phyloP scores from a whole-genome alignment of 441 rosid species.

The Euphorbia corollata region DNA sequence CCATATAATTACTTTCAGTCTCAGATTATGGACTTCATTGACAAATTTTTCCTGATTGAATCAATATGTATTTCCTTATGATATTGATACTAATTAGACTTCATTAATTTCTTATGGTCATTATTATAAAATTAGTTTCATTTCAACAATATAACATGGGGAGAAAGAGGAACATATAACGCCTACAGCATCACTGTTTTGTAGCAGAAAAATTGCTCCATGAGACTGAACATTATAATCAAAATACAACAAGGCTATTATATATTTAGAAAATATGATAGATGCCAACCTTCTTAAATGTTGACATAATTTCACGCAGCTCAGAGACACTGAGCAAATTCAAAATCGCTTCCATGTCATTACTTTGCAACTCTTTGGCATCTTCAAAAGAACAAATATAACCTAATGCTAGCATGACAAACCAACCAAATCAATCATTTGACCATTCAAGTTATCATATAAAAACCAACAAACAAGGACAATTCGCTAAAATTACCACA shows the following conservation, averaged over 20 bases:
- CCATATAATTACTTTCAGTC: too few relatives aligned
- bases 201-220: too few relatives aligned
- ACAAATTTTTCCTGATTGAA: too few relatives aligned
- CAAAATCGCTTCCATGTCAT: constrained; percentile 42
- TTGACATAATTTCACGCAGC: constrained; percentile 53
- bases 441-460: constrained; percentile 1
- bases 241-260: background rate
- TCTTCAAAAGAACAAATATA: constrained; percentile 36
- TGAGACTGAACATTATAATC: background rate
- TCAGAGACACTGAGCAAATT: constrained; percentile 50
- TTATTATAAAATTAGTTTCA: background rate
- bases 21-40: too few relatives aligned
- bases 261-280: background rate
- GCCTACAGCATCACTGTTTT: background rate
- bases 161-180: background rate
- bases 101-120: background rate
- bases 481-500: constrained; percentile 52
- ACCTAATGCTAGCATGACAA: constrained; percentile 44
- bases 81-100: background rate
- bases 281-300: constrained; percentile 46
- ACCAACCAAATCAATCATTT: constrained; percentile 13
- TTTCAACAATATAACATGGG: background rate
- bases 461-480: constrained; percentile 4
- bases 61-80: background rate
- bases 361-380: constrained; percentile 31